Evolutionary conservation across 2,329 filamentous ascomycete genomes (phyloP).

Genomic region (Aspergillus japonicus): DNA sequence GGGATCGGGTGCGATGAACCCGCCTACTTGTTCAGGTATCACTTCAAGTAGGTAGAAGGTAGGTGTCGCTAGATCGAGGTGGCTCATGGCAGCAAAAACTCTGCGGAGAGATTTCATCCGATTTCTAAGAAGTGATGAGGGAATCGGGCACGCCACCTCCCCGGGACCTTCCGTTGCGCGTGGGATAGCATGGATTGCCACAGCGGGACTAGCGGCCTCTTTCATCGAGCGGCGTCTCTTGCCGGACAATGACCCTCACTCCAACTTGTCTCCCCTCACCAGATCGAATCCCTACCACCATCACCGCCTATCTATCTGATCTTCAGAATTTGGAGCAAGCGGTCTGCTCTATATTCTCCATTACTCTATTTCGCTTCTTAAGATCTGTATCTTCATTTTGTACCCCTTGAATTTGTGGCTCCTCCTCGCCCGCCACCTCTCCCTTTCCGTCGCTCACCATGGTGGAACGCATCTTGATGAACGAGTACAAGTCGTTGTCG

Average conservation of each 20-base stretch:
- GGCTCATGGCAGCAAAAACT: neutral
- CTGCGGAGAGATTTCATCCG: neutral
- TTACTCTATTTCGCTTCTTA: neutral
- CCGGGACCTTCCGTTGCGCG: conserved; percentile 18
- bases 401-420: neutral
- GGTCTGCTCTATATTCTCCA: neutral
- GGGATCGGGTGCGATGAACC: neutral
- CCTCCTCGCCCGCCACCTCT: conserved; percentile 1
- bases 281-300: neutral
- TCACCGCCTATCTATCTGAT: neutral
- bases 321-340: neutral
- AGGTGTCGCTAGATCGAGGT: neutral
- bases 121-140: neutral
- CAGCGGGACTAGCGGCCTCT: conserved; percentile 4
- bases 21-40: neutral
- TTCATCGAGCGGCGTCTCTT: neutral
- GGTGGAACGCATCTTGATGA: conserved; percentile 82
- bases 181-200: conserved; percentile 18
- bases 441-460: conserved; percentile 27
- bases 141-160: conserved; percentile 2
- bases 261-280: neutral
- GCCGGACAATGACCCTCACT: neutral
- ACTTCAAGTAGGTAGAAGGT: neutral
- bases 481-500: conserved; percentile 75
- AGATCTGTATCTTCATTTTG: neutral